Evolutionary conservation across 208 protist species (phyloP).

Genomic region (Wallacemonas rigidus): DNA sequence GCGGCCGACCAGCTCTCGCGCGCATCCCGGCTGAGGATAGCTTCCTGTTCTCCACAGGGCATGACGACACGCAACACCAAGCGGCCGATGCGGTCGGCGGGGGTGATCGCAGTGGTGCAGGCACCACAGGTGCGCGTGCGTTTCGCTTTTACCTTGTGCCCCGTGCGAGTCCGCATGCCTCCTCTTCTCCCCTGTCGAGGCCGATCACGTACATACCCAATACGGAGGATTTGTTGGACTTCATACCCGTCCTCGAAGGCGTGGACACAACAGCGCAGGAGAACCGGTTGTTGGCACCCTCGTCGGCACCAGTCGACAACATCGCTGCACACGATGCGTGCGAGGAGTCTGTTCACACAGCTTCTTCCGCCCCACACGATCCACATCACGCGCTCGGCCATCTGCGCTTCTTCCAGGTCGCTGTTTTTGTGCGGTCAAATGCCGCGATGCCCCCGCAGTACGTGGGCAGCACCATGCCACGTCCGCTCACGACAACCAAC

Average conservation of each 20-base stretch:
- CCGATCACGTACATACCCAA: conserved; percentile 37
- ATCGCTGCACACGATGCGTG: no score
- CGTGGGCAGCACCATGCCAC: conserved; percentile 67
- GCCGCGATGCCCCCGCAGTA: conserved; percentile 62
- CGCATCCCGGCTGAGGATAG: conserved; percentile 1
- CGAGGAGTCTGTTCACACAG: no score
- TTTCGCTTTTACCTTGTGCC: conserved; percentile 58
- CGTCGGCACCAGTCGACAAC: no score
- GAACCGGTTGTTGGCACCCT: no score
- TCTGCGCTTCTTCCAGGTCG: conserved; percentile 52
- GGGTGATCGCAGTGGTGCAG: neutral
- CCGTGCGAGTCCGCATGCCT: conserved; percentile 19
- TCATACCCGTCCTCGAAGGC: conserved; percentile 61
- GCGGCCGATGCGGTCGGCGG: neutral
- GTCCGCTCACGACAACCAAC: conserved; percentile 52
- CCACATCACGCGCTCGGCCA: conserved; percentile 17
- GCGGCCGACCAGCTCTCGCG: conserved; percentile 2
- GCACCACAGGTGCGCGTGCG: neutral
- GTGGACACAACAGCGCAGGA: conserved; percentile 23
- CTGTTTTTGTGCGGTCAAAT: conserved; percentile 68
- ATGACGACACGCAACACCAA: neutral
- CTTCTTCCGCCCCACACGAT: neutral
- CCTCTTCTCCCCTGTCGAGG: neutral
- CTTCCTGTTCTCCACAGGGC: conserved; percentile 5
- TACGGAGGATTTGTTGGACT: conserved; percentile 49